Evolutionary conservation across 257 asterid species (phyloP).

Genomic region (Ophiorrhiza pumila): DNA sequence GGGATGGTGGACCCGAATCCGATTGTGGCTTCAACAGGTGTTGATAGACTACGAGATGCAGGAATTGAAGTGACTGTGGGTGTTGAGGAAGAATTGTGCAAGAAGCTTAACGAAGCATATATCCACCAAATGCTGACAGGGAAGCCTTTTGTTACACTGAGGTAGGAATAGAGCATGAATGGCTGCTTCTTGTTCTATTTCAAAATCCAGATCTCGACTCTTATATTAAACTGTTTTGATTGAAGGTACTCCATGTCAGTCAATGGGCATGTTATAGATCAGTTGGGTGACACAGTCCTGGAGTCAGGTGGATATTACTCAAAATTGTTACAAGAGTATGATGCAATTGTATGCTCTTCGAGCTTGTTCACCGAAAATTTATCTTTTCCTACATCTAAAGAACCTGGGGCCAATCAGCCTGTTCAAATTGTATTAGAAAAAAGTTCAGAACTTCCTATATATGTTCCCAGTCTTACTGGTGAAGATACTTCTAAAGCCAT

Average conservation of each 20-base stretch:
- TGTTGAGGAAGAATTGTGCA: constrained; percentile 82
- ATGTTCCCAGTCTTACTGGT: constrained; percentile 23
- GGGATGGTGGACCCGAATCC: constrained; percentile 99
- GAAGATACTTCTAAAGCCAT: constrained; percentile 35
- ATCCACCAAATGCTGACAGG: constrained; percentile 75
- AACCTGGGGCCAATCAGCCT: constrained; percentile 83
- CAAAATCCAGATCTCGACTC: not conserved
- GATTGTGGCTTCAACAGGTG: constrained; percentile 76
- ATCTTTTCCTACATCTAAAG: constrained; percentile 53
- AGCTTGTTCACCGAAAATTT: constrained; percentile 23
- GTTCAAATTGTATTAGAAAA: constrained; percentile 50
- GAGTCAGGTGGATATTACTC: constrained; percentile 87
- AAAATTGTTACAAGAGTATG: constrained; percentile 75
- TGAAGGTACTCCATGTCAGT: constrained; percentile 79
- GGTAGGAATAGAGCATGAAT: constrained; percentile 35
- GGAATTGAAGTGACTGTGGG: constrained; percentile 77
- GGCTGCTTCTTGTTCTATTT: no score
- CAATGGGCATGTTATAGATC: constrained; percentile 53
- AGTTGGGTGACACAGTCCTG: constrained; percentile 48
- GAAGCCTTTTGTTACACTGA: constrained; percentile 70
- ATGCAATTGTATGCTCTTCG: constrained; percentile 57
- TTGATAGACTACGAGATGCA: constrained; percentile 60
- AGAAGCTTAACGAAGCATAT: constrained; percentile 73
- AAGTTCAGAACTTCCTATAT: constrained; percentile 24
- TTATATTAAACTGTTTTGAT: not conserved